phyloP scores from a whole-genome alignment of 2,329 filamentous ascomycete species.

The Orbilia quercus region DNA sequence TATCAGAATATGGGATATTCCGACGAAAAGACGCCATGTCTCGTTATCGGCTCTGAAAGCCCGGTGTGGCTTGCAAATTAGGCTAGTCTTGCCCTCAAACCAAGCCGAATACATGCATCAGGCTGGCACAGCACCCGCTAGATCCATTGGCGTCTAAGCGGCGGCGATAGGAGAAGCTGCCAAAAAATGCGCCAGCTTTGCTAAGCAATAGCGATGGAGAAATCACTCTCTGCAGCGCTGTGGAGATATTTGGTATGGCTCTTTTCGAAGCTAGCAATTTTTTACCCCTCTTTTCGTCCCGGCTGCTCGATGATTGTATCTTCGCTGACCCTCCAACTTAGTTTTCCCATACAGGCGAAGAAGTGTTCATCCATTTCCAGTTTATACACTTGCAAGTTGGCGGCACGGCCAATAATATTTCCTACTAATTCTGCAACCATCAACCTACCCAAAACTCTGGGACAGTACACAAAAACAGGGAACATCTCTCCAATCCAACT shows the following conservation, averaged over 20 bases:
- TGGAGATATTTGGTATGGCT: too few species aligned
- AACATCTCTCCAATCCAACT: constrained; percentile 9
- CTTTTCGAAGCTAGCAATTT: background rate
- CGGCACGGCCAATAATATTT: constrained; percentile 15
- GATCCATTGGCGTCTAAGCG: constrained; percentile 1
- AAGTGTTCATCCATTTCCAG: constrained; percentile 12
- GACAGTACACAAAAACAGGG: constrained; percentile 12
- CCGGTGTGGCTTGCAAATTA: constrained; percentile 18
- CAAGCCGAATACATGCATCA: constrained; percentile 12
- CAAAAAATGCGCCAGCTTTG: background rate
- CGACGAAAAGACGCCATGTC: too few species aligned
- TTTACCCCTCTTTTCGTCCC: constrained; percentile 48
- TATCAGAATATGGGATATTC: too few species aligned
- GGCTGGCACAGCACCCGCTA: constrained; percentile 6
- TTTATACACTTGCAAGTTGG: constrained; percentile 9
- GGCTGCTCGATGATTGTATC: constrained; percentile 29
- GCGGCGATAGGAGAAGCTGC: constrained; percentile 6
- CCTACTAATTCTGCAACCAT: constrained; percentile 9
- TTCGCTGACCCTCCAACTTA: constrained; percentile 27
- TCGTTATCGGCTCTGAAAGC: constrained; percentile 3
- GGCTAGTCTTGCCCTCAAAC: constrained; percentile 1
- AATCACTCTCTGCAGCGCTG: background rate
- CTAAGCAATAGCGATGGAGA: background rate
- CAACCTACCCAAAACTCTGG: constrained; percentile 10
- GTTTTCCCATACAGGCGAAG: constrained; percentile 4